These are phyloP conservation scores for Parietaria judaica DNA, from an alignment of 306 rosid genomes.

Conservation along the genomic window DNA sequence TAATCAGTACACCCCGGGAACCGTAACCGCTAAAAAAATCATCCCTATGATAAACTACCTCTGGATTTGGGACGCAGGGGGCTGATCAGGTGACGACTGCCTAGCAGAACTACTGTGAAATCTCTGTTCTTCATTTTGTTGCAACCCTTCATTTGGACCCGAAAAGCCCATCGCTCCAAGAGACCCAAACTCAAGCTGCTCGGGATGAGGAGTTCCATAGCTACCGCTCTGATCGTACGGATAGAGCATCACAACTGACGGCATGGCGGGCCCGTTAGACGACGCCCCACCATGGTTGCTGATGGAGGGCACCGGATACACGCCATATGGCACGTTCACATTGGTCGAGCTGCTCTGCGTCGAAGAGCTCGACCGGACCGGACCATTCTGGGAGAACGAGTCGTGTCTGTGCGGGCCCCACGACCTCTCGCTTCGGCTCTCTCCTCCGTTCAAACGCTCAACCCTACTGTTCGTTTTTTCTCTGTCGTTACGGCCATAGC, in stretches of 20 bases:
- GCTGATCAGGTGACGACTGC: constrained; percentile 73
- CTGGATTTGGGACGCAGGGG: constrained; percentile 71
- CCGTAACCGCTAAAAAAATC: too few species aligned
- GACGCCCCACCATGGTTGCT: constrained; percentile 50
- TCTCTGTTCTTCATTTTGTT: constrained; percentile 63
- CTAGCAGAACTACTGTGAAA: constrained; percentile 58
- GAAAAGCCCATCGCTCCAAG: constrained; percentile 76
- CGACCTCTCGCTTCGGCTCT: constrained; percentile 66
- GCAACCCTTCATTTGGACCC: constrained; percentile 48
- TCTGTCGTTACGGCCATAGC: constrained; percentile 54
- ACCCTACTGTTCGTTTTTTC: constrained; percentile 57
- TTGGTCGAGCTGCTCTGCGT: constrained; percentile 47
- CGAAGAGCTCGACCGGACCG: constrained; percentile 55
- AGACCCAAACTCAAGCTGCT: constrained; percentile 88
- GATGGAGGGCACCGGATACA: constrained; percentile 65
- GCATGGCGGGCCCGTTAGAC: constrained; percentile 68
- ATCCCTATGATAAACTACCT: constrained; percentile 34
- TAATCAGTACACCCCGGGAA: too few species aligned
- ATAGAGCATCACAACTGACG: constrained; percentile 80
- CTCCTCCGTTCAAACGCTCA: constrained; percentile 55
- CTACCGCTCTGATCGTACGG: constrained; percentile 64
- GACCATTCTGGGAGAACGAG: constrained; percentile 56
- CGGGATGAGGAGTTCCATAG: constrained; percentile 39
- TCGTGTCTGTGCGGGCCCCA: constrained; percentile 82
- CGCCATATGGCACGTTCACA: constrained; percentile 64